phyloP scores from a whole-genome alignment of 2,329 filamentous ascomycete species.

The Ophiostoma sp. region DNA sequence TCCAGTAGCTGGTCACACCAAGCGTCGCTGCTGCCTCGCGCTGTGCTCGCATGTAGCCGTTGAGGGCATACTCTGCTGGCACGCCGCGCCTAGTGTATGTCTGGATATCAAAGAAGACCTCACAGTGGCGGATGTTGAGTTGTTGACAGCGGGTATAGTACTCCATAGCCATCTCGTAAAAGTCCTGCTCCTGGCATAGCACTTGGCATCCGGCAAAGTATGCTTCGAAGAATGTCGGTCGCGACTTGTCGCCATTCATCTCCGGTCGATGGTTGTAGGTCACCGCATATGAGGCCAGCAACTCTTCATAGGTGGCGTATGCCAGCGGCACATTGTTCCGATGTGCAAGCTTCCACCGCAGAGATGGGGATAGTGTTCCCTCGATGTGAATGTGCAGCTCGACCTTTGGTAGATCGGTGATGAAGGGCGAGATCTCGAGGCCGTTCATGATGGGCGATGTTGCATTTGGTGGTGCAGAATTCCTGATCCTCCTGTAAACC shows the following conservation, averaged over 20 bases:
- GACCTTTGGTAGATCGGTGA: slow-evolving; percentile 4
- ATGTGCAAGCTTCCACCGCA: slow-evolving; percentile 10
- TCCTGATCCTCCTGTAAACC: not conserved
- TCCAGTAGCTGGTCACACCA: slow-evolving; percentile 9
- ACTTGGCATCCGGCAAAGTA: slow-evolving; percentile 13
- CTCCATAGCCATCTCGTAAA: slow-evolving; percentile 8
- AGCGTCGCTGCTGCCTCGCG: not conserved
- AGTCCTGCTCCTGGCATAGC: not conserved
- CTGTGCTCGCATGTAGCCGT: slow-evolving; percentile 7
- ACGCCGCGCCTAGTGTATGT: slow-evolving; percentile 1
- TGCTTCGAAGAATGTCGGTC: slow-evolving; percentile 9
- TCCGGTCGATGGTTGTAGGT: slow-evolving; percentile 10
- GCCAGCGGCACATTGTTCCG: slow-evolving; percentile 7
- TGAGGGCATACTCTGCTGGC: not conserved
- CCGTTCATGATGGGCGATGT: not conserved
- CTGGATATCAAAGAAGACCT: slow-evolving; percentile 6
- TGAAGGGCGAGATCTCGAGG: not conserved
- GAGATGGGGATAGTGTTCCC: not conserved
- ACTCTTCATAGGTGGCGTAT: slow-evolving; percentile 8
- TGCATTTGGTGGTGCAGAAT: too few species aligned
- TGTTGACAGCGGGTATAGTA: not conserved
- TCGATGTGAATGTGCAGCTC: slow-evolving; percentile 10
- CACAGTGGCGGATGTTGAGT: slow-evolving; percentile 7
- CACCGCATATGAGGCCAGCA: slow-evolving; percentile 2
- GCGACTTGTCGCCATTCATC: slow-evolving; percentile 10